Conservation (phyloP, 257 asterid genomes). For the Solanum dulcamara region DNA sequence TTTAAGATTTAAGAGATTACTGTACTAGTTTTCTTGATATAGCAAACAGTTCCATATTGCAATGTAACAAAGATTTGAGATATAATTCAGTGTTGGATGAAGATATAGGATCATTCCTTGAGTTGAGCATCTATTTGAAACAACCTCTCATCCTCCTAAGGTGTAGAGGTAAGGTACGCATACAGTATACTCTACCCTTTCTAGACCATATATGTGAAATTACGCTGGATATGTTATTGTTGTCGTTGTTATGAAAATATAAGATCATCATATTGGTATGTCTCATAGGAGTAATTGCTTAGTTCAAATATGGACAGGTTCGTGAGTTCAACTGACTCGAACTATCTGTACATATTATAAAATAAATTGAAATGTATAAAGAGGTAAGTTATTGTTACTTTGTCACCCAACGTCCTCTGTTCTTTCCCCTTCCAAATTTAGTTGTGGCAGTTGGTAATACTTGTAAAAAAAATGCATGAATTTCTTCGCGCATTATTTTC, state of each 20-base stretch:
- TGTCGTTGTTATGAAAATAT: neutral
- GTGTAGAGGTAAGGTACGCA: no score
- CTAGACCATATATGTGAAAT: no score
- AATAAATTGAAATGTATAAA: neutral
- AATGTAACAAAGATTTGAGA: neutral
- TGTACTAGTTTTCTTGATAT: neutral
- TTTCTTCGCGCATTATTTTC: neutral
- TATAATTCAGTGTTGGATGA: neutral
- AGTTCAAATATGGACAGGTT: neutral
- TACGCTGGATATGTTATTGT: no score
- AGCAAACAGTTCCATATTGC: neutral
- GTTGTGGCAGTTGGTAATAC: neutral
- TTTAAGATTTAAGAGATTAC: constrained; percentile 1
- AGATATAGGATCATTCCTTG: neutral
- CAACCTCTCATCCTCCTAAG: no score
- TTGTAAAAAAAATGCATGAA: neutral
- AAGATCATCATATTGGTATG: neutral
- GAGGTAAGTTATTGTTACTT: neutral
- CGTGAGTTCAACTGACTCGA: neutral
- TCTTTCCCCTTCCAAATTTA: neutral
- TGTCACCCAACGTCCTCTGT: neutral
- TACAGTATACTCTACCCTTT: no score
- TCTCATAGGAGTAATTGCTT: neutral
- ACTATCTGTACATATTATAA: neutral
- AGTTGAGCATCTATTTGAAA: no score